A percentile compares a stretch with the other conserved stretches of the same genome.
Conservation (phyloP, 208 protist genomes). For the Zelonia costaricensis region DNA sequence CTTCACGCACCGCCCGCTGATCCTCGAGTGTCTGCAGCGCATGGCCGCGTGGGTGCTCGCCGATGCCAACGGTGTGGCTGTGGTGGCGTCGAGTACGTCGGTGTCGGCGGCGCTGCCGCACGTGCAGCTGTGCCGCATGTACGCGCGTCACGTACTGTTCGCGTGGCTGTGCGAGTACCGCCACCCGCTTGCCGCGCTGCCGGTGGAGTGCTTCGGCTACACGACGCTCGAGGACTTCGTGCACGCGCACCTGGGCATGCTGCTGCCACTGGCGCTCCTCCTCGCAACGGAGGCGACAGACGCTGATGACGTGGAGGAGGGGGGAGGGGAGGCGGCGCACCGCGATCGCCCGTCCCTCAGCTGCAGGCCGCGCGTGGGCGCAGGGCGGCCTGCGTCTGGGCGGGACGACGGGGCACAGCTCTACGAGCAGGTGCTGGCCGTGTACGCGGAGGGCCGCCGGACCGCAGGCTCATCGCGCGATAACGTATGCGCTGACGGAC, state of each 20-base stretch:
- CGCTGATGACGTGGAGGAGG: too few relatives aligned
- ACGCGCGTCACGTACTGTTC: conserved; percentile 53
- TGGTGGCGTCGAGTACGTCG: neutral
- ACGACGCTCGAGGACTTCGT: conserved; percentile 29
- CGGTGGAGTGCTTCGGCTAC: conserved; percentile 62
- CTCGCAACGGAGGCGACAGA: conserved; percentile 25
- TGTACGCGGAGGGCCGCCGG: too few relatives aligned
- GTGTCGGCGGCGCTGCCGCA: conserved; percentile 8
- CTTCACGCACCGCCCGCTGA: conserved; percentile 43
- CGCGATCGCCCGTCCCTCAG: too few relatives aligned
- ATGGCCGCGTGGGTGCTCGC: conserved; percentile 29
- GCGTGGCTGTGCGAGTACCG: conserved; percentile 65
- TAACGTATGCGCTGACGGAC: too few relatives aligned
- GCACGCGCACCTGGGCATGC: conserved; percentile 18
- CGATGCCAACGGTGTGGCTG: neutral
- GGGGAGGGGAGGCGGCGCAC: too few relatives aligned
- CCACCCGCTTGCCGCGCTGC: conserved; percentile 69
- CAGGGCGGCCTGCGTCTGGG: too few relatives aligned
- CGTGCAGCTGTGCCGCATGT: conserved; percentile 38
- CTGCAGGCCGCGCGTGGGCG: too few relatives aligned
- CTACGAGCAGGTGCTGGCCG: too few relatives aligned
- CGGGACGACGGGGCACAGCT: too few relatives aligned
- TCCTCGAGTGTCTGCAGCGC: conserved; percentile 57
- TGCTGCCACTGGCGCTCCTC: conserved; percentile 58
- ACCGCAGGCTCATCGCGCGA: too few relatives aligned